A percentile compares a stretch with the other conserved stretches of the same genome.
Conservation (phyloP, 768 basidiomycete species). For the Psilocybe cubensis region DNA sequence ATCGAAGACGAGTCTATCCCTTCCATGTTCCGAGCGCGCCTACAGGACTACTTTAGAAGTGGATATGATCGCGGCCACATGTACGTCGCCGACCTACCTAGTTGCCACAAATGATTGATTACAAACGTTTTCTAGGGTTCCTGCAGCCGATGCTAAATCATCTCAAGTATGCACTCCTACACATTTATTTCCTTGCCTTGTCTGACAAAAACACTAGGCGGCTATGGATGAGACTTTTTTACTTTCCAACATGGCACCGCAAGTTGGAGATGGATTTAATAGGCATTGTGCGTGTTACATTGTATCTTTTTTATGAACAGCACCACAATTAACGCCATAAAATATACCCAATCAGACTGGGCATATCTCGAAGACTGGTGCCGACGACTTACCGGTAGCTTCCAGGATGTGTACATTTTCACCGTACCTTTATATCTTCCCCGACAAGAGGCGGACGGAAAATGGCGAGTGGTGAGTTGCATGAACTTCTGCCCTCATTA, state of each 20-base stretch:
- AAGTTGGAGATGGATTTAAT: slow-evolving; percentile 98
- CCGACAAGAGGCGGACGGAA: slow-evolving; percentile 82
- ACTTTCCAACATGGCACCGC: slow-evolving; percentile 95
- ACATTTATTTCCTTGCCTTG: not conserved
- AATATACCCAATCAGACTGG: slow-evolving; percentile 73
- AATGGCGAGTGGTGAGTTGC: slow-evolving; percentile 88
- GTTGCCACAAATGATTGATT: not conserved
- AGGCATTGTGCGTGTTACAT: slow-evolving; percentile 74
- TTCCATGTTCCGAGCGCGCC: slow-evolving; percentile 72
- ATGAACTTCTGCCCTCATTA: not conserved
- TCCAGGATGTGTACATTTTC: slow-evolving; percentile 96
- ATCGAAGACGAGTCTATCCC: slow-evolving; percentile 84
- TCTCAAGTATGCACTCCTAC: slow-evolving; percentile 60
- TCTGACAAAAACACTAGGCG: slow-evolving; percentile 45
- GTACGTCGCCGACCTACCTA: slow-evolving; percentile 43
- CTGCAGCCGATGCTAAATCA: slow-evolving; percentile 92
- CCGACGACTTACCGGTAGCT: slow-evolving; percentile 81
- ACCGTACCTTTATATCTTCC: slow-evolving; percentile 98
- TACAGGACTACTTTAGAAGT: slow-evolving; percentile 90
- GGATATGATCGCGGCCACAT: slow-evolving; percentile 98
- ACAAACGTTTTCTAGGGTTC: slow-evolving; percentile 62
- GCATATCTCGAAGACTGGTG: slow-evolving; percentile 97
- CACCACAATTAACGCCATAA: not conserved
- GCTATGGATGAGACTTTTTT: slow-evolving; percentile 98
- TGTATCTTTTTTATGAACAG: not conserved